Evolutionary conservation across 306 rosid genomes (phyloP).

Genomic region (Cucumis melo): DNA sequence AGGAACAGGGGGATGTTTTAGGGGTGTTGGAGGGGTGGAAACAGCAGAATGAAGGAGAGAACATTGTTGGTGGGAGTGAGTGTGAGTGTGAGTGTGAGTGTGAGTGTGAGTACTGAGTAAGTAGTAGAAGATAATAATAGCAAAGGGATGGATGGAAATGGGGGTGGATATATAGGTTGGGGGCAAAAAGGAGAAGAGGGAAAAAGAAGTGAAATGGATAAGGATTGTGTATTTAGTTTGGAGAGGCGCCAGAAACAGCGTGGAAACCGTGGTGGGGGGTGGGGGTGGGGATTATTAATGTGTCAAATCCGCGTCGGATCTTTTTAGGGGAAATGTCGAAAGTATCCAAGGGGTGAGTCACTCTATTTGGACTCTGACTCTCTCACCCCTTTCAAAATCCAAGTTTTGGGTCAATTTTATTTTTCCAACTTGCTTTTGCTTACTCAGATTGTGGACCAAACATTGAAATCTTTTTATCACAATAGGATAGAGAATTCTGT

Average conservation of each 20-base stretch:
- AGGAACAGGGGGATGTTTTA: neutral
- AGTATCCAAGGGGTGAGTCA: neutral
- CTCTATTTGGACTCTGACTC: neutral
- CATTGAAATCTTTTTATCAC: too few species aligned
- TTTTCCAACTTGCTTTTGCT: neutral
- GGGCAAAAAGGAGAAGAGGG: neutral
- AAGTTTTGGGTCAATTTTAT: too few species aligned
- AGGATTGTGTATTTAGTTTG: neutral
- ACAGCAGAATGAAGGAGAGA: neutral
- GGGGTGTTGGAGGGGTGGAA: neutral
- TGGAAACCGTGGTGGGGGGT: neutral
- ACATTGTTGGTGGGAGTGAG: neutral
- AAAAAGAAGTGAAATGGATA: neutral
- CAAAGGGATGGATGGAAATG: too few species aligned
- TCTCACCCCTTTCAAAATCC: neutral
- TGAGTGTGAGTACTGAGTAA: neutral
- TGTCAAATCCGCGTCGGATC: constrained; percentile 7
- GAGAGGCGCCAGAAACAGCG: neutral
- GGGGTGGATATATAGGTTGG: neutral
- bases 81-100: neutral
- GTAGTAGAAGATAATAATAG: neutral
- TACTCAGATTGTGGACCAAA: neutral
- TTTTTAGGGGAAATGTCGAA: neutral
- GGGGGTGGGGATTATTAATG: neutral
- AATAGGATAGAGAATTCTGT: too few species aligned